Base-by-base conservation (phyloP, 2,329 filamentous ascomycete genomes). In the Cladophialophora carrionii region DNA sequence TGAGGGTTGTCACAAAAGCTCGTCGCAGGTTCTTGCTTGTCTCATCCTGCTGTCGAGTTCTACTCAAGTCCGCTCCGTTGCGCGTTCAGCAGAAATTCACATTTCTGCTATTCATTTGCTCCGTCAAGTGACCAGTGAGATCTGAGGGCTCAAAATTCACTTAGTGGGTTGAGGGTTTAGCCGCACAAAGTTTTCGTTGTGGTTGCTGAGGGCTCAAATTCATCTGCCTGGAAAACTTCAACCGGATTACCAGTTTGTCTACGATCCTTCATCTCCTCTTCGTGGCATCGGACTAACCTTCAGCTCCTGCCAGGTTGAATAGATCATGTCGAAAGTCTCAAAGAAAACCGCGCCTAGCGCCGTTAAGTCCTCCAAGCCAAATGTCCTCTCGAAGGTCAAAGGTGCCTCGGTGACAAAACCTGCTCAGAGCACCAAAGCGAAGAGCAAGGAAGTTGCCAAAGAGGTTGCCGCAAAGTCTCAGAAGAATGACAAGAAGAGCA, bases 381-480 rank as follows among this genome's bases (percentile, higher is more conserved):
- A 76, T 75, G 71, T 76, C 71, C 65, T 81, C 70, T 76, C 72
- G 74, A 81, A 81, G 75, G 80, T 81, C 72, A 82, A 82, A 76
- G 76, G 78, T 69, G 75, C 76, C 65, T 79, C 76, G 67, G 76
- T 82, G 62, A 75, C 76, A 70, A 82, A 82, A 75, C 70, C 77
- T 51, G 74, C 79, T 60, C 73, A 80, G 73, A 77, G 75, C 63
- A 73, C 76, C 37, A 80, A 80, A 72, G 70, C 75, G 61, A 80
- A 81, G 78, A 78, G 77, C 76, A 81, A 80, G 74, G 74, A 77
- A 64, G 72, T 80, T 61, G 78, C 79, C 66, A 76, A 75, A 66
- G 75, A 79, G 67, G 71, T 78, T 32, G 76, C 74, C 60, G 63
- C 72, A 57, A 80, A 80, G 73, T 76, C 76, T 60, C 72, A 77